Evolutionary conservation across 2,329 filamentous ascomycete species (phyloP), one percentile per base, ranked within the genome.

Genomic region (Madurella mycetomatis): DNA sequence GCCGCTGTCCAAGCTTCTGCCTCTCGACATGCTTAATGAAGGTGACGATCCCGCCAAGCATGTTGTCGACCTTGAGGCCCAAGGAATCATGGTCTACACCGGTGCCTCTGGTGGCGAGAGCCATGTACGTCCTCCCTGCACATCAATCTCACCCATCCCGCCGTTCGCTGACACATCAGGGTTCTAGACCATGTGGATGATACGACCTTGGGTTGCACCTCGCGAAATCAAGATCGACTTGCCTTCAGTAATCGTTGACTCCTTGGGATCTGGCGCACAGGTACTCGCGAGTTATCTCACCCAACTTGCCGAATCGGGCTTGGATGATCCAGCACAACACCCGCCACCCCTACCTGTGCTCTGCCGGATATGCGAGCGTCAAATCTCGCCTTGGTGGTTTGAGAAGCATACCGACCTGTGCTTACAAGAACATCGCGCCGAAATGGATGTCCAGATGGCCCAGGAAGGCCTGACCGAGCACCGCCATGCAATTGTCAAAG

Each of bases 301-400:
- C 7, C 84, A 85, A 56, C 79, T 99, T 37, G 90, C 94, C 46
- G 94, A 99, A 68, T 84, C 85, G 41, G 90, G 88, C 47, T 78
- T 86, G 30, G 87, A 88, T 41, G 90, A 88, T 59, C 85, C 88
- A 17, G 82, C 82, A 47, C 84, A 86, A 65, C 86, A 92, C 67
- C 85, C 90, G 9, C 90, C 90, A 2, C 91, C 92, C 0, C 78
- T 85, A 11, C 90, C 91, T 0, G 87, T 97, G 4, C 81, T 99
- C 15, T 99, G 94, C 70, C 90, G 94, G 49, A 97, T 99, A 52
- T 99, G 94, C 70, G 94, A 99, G 69, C 89, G 94, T 51, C 90
- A 96, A 59, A 97, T 99, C 57, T 90, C 90, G 4, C 91, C 92
- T 0, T 99, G 94, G 94, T 99, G 94, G 95, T 99, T 99, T 64